Base-by-base conservation (phyloP, 345 rosid genomes). In the Brassica cretica region DNA sequence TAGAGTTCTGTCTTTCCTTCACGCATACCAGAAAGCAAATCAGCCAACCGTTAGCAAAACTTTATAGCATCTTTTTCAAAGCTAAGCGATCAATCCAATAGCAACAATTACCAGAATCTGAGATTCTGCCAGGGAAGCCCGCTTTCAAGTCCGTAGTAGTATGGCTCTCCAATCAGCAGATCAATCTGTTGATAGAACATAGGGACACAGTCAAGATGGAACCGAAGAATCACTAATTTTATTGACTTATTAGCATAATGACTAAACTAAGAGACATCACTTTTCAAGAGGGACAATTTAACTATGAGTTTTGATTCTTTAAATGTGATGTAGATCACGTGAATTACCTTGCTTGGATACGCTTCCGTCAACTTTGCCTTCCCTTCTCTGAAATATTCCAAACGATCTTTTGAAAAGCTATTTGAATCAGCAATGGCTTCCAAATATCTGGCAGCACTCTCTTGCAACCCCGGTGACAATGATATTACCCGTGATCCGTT, bases 81-180 rank as follows among this genome's bases (percentile, higher is more conserved):
- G 24, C 18, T 39, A 59, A 19, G 49, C 60, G n/a, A 71, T 10
- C n/a, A 73, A 74, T 21, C 18, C 69, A 78, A 27, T 46, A 62
- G 41, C 33, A 63, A 12, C 64, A 79, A 70, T 14, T 85, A 95
- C 99, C 99, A 95, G 84, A 95, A 95, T 37, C 96, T 94, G 68
- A 95, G 89, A 83, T 89, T 89, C 72, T 91, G 91, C 97, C 99
- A 95, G 2, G 96, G 99, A 80, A 95, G 97, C 82, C 81, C 82
- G 79, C 87, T 87, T 60, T 93, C 97, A 79, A 83, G 84, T 73
- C 90, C 98, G 77, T 72, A 80, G 80, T 87, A 95, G 81, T 86
- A 91, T 27, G 97, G 99, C 77, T 95, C 99, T 71, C 90, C 97
- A 72, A 95, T 84, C 82, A 93, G 77, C 75, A 90, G 77, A 78